Evolutionary conservation across 768 basidiomycete genomes (phyloP).

Genomic region (Calvatia gigantea): DNA sequence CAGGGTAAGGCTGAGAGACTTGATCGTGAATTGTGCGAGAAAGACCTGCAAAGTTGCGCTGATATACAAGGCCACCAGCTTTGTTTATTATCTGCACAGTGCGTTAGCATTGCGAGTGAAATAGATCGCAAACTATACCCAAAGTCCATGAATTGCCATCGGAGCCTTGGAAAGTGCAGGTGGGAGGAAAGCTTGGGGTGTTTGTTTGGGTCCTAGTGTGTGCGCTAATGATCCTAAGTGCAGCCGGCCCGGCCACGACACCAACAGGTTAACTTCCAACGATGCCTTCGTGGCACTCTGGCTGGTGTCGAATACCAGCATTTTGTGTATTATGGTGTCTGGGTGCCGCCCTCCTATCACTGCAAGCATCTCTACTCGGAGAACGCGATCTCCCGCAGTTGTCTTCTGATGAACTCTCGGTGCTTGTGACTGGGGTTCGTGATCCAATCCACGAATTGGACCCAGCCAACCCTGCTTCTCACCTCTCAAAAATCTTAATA

Average conservation of each 20-base stretch:
- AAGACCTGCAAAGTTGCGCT: conserved; percentile 85
- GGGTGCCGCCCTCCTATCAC: conserved; percentile 25
- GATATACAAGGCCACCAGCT: conserved; percentile 95
- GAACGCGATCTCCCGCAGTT: conserved; percentile 41
- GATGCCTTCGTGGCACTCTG: conserved; percentile 11
- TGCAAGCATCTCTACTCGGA: conserved; percentile 37
- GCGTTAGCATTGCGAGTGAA: conserved; percentile 2
- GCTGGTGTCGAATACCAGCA: conserved; percentile 11
- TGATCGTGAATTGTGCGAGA: conserved; percentile 12
- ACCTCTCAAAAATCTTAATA: conserved; percentile 81
- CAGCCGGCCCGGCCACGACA: not conserved
- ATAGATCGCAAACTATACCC: conserved; percentile 48
- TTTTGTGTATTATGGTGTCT: conserved; percentile 18
- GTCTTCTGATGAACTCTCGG: conserved; percentile 45
- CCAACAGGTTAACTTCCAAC: not conserved
- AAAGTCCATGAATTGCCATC: conserved; percentile 81
- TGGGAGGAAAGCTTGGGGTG: not conserved
- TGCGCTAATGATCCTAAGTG: not conserved
- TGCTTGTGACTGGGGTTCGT: conserved; percentile 43
- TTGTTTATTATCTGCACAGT: conserved; percentile 86
- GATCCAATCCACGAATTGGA: conserved; percentile 72
- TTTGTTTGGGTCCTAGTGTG: not conserved
- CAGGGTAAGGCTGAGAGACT: conserved; percentile 15
- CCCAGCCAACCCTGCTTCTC: conserved; percentile 58
- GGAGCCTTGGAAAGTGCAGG: not conserved